Conservation (phyloP, 331 rosid genomes). For the Malus hybrid region DNA sequence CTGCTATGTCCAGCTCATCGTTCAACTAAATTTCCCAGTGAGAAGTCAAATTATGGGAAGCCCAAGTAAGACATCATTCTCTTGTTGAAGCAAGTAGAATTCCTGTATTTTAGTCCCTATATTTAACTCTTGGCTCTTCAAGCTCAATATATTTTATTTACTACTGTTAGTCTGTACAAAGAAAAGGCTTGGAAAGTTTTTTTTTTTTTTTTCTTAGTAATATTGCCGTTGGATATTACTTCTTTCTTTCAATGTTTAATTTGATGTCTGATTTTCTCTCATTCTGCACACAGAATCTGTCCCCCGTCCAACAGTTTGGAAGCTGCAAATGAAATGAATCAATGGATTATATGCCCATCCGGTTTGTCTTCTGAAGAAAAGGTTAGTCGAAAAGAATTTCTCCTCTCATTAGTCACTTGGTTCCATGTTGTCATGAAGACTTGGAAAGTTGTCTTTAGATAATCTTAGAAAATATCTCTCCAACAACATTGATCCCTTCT, state of each 20-base stretch:
- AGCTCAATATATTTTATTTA: neutral
- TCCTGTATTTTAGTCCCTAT: neutral
- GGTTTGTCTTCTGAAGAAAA: conserved; percentile 69
- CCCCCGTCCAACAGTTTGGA: conserved; percentile 20
- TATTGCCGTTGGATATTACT: neutral
- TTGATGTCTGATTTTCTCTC: neutral
- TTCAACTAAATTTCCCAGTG: conserved; percentile 52
- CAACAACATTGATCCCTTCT: neutral
- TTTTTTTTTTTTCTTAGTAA: neutral
- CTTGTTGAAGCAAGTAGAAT: neutral
- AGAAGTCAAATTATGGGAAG: conserved; percentile 38
- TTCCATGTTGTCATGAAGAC: neutral
- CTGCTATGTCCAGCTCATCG: conserved; percentile 78
- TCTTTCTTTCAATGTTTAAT: neutral
- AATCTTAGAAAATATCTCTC: neutral
- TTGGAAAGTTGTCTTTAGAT: neutral
- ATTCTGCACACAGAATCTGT: conserved; percentile 40
- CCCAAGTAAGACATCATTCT: conserved; percentile 30
- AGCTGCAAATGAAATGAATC: conserved; percentile 23
- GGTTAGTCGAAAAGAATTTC: conserved; percentile 30
- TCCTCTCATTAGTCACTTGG: neutral
- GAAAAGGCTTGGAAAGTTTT: neutral
- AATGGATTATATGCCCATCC: conserved; percentile 73
- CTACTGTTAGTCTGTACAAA: neutral
- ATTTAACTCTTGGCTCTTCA: neutral